Evolutionary conservation across 345 rosid species (phyloP).

Genomic region (Pistacia atlantica): DNA sequence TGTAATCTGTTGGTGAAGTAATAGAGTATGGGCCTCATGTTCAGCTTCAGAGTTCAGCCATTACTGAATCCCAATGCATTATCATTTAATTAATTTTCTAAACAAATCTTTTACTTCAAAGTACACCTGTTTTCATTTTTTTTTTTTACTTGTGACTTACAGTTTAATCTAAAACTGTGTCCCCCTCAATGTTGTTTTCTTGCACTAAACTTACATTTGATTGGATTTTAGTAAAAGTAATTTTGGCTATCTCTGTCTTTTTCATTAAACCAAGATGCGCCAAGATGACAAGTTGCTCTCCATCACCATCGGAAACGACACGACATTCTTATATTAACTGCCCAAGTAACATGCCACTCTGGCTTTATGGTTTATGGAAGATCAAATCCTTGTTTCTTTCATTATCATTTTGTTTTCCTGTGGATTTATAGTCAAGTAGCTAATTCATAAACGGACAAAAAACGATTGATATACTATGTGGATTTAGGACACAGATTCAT

Average conservation of each 20-base stretch:
- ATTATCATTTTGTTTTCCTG: not conserved
- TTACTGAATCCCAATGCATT: not conserved
- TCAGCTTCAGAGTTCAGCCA: not conserved
- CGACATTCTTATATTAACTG: not conserved
- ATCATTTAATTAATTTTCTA: not conserved
- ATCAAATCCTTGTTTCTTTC: not conserved
- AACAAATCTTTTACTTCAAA: not conserved
- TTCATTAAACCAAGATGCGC: not conserved
- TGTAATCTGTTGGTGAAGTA: not conserved
- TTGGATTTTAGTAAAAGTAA: not conserved
- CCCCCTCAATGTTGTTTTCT: not conserved
- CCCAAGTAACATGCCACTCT: not conserved
- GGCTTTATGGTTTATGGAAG: not conserved
- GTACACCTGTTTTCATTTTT: not conserved
- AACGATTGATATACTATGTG: no score
- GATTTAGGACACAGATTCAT: no score
- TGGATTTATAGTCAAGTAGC: not conserved
- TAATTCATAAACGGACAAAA: not conserved
- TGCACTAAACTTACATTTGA: not conserved
- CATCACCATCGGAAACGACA: not conserved
- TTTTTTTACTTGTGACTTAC: not conserved
- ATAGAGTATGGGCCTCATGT: not conserved
- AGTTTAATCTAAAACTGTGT: no score
- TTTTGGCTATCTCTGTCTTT: not conserved
- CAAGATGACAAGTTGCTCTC: constrained; percentile 9